These are phyloP conservation scores for Periconia digitata DNA, from an alignment of 2,329 filamentous ascomycete genomes.

Conservation along the genomic window DNA sequence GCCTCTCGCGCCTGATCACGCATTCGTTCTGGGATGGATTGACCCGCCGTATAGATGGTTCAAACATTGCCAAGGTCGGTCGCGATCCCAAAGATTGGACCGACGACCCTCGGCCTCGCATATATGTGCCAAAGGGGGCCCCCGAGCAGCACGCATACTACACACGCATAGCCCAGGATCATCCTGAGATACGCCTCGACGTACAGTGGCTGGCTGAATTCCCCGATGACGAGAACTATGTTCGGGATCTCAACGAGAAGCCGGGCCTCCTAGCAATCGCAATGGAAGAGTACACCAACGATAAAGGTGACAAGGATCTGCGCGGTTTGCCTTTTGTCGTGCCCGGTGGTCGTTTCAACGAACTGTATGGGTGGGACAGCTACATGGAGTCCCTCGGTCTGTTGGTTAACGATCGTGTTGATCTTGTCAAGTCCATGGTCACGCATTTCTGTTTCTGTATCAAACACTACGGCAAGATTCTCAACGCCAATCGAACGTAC, in stretches of 20 bases:
- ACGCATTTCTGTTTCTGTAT: constrained; percentile 98
- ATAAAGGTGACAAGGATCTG: constrained; percentile 69
- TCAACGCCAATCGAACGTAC: constrained; percentile 95
- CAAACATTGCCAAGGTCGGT: constrained; percentile 82
- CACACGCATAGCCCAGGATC: constrained; percentile 71
- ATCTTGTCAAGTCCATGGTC: constrained; percentile 93
- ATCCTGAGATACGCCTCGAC: constrained; percentile 83
- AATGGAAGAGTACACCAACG: constrained; percentile 73
- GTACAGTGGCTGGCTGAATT: constrained; percentile 74
- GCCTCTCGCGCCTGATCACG: constrained; percentile 81
- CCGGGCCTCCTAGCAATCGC: constrained; percentile 88
- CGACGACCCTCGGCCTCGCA: constrained; percentile 80
- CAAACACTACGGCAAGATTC: constrained; percentile 95
- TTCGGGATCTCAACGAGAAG: constrained; percentile 80
- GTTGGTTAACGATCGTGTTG: constrained; percentile 78
- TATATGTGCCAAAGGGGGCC: constrained; percentile 83
- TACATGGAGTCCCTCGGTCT: constrained; percentile 97
- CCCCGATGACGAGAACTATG: constrained; percentile 76
- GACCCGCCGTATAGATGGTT: constrained; percentile 86
- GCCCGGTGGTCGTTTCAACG: constrained; percentile 95
- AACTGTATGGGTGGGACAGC: constrained; percentile 97
- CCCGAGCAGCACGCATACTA: constrained; percentile 93
- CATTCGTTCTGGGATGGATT: constrained; percentile 92
- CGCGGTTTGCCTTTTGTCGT: constrained; percentile 93
- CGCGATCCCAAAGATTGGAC: constrained; percentile 96